A percentile compares a stretch with the other conserved stretches of the same genome.
These are phyloP conservation scores for Monsonia emarginata DNA, from an alignment of 441 rosid species.

Conservation along the genomic window DNA sequence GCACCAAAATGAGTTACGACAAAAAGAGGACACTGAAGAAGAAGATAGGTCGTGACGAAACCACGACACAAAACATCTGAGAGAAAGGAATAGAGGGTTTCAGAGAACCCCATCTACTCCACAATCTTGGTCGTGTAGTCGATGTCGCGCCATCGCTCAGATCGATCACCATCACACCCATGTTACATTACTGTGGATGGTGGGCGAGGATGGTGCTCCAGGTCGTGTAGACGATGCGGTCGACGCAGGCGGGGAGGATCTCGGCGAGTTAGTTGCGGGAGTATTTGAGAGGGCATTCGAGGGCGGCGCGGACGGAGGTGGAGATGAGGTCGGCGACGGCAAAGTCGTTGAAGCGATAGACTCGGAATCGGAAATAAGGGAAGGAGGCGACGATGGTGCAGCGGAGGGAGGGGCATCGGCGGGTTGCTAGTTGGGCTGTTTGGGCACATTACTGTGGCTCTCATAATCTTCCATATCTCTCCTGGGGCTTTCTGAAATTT, in stretches of 20 bases:
- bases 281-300: constrained; percentile 82
- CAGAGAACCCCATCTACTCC: constrained; percentile 99
- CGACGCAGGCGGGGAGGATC: constrained; percentile 64
- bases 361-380: constrained; percentile 40
- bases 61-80: too few relatives aligned
- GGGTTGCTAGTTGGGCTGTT: too few relatives aligned
- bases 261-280: constrained; percentile 77
- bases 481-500: too few relatives aligned
- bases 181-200: constrained; percentile 91
- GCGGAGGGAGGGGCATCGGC: too few relatives aligned
- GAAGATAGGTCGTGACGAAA: too few relatives aligned
- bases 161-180: constrained; percentile 93
- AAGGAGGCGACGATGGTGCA: constrained; percentile 28
- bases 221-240: constrained; percentile 70
- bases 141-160: constrained; percentile 67
- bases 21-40: too few relatives aligned
- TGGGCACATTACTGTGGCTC: too few relatives aligned
- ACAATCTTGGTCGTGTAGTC: constrained; percentile 69
- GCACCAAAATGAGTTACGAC: too few relatives aligned
- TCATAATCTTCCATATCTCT: too few relatives aligned
- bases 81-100: too few relatives aligned
- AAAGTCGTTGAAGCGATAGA: constrained; percentile 50
- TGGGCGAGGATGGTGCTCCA: constrained; percentile 56
- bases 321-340: constrained; percentile 63
- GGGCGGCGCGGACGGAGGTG: constrained; percentile 77